phyloP scores from a whole-genome alignment of 768 basidiomycete genomes.

The Russula emetica region DNA sequence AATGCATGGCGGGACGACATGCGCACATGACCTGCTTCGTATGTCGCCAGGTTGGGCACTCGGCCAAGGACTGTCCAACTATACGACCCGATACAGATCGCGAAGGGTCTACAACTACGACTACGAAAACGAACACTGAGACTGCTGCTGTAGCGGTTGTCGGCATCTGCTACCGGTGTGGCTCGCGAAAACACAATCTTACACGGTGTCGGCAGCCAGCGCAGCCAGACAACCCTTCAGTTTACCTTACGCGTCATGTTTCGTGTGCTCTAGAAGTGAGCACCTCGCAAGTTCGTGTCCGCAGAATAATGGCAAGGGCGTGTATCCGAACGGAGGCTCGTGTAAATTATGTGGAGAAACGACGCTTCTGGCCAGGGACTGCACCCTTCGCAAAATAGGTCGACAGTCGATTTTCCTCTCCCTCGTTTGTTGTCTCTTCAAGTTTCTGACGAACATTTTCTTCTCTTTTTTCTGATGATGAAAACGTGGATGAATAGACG shows the following conservation, averaged over 20 bases:
- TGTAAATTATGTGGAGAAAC: conserved; percentile 88
- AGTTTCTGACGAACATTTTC: neutral
- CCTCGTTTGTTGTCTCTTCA: neutral
- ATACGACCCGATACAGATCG: conserved; percentile 31
- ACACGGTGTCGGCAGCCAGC: conserved; percentile 68
- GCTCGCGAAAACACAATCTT: conserved; percentile 72
- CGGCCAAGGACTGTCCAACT: conserved; percentile 74
- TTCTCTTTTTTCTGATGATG: neutral
- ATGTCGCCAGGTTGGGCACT: conserved; percentile 79
- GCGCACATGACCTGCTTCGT: conserved; percentile 74
- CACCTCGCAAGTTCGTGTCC: conserved; percentile 85
- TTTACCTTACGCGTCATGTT: conserved; percentile 89
- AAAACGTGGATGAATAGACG: conserved; percentile 32
- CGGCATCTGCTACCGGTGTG: conserved; percentile 50
- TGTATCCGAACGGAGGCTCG: conserved; percentile 87
- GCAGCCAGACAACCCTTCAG: conserved; percentile 58
- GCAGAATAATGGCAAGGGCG: conserved; percentile 69
- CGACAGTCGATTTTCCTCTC: neutral
- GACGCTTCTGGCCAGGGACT: conserved; percentile 82
- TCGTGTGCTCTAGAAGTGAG: conserved; percentile 79
- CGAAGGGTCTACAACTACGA: conserved; percentile 27
- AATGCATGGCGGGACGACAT: conserved; percentile 55
- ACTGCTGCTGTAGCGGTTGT: conserved; percentile 64
- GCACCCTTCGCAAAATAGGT: conserved; percentile 56
- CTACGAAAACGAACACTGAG: conserved; percentile 29